A percentile compares a stretch with the other conserved stretches of the same genome.
Conservation (phyloP, 176 grass and related monocot species). For the Raddia distichophylla region DNA sequence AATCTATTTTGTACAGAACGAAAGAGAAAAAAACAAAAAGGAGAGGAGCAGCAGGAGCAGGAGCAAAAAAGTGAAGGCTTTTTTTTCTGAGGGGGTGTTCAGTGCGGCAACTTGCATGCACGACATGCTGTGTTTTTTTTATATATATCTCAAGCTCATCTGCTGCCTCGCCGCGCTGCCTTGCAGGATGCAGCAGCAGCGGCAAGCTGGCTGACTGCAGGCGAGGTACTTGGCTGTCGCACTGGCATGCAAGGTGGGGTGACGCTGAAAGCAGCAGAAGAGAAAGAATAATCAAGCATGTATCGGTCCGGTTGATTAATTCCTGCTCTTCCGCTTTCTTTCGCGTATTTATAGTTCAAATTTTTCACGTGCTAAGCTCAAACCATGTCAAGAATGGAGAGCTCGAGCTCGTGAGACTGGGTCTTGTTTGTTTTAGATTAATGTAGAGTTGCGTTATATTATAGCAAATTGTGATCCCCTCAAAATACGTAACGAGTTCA, state of each 20-base stretch:
- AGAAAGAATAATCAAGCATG: not conserved
- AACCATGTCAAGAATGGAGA: no score
- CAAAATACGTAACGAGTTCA: no score
- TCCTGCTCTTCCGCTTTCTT: not conserved
- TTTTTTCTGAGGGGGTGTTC: not conserved
- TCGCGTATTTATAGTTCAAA: not conserved
- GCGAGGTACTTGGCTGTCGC: conserved; percentile 22
- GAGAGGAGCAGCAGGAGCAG: not conserved
- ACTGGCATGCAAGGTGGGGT: not conserved
- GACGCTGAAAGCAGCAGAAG: not conserved
- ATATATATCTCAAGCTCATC: not conserved
- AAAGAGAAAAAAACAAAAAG: no score
- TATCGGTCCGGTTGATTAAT: not conserved
- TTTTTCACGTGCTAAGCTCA: no score
- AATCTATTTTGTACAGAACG: not conserved
- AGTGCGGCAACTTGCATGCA: conserved; percentile 16
- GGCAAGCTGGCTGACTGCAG: not conserved
- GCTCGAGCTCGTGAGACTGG: no score
- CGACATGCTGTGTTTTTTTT: conserved; percentile 45
- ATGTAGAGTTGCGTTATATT: no score
- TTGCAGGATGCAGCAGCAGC: no score
- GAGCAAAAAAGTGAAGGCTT: conserved; percentile 32
- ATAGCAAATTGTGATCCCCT: no score
- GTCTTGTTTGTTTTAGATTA: no score
- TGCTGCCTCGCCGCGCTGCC: not conserved